Evolutionary conservation across 352 stramenopile species (phyloP), one percentile per base, ranked within the genome.

Genomic region (Phytophthora capsici): DNA sequence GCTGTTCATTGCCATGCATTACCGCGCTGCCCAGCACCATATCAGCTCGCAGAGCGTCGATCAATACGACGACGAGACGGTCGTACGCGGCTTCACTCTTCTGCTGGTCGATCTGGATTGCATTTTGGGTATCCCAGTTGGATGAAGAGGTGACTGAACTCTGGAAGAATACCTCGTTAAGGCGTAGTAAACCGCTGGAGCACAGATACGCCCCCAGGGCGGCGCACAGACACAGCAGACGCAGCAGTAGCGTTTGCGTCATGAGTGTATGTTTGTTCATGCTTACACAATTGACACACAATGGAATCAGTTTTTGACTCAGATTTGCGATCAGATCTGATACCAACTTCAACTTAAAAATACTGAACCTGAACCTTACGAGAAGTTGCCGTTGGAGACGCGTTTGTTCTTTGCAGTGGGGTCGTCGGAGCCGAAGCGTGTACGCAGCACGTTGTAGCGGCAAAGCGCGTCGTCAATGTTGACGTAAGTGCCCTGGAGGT

Each of bases 391-490:
- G 36, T 94, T 94, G 14, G 69, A 78, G 7, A 87, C 80, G 44
- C 86, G 82, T 23, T 73, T 82, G 57, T 91, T 92, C 74, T 88
- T 89, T 53, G 78, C 59, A 16, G 55, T 53, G 1, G 71, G 52
- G 28, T 86, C 61, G 22, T 80, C 60, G 16, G 51, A 41, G 3
- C 71, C 78, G 43, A 93, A 84, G 55, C 78, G 80, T 16, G 83
- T 63, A 38, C 82, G 79, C 37, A 96, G 69, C 13, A 82, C 82
- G 38, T 93, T 91, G 80, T 89, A 96, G 58, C 86, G 81, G 36
- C 83, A 94, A n/a, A 91, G 57, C 25, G 84, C 88, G 66, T 96
- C 86, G 60, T 96, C 88, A 56, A 96, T 94, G 70, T 94, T 96
- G 59, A 96, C 30, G 61, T 96, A 96, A 3, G 86, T 93, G 58